Evolutionary conservation across 2,329 filamentous ascomycete genomes (phyloP).

Genomic region (Claviceps pazoutovae): DNA sequence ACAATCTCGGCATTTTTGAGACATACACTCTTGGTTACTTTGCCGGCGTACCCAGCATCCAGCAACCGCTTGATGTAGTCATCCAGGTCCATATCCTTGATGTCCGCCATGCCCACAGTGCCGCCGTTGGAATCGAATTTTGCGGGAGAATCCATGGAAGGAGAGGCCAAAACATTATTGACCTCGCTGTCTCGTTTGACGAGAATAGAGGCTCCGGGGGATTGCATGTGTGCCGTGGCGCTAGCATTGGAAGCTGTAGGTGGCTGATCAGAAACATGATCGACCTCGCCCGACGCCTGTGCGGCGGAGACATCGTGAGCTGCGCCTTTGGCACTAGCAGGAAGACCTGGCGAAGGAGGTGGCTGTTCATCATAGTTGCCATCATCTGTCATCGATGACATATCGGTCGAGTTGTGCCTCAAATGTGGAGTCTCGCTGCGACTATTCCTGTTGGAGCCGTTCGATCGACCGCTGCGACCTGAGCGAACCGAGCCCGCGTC

Average conservation of each 20-base stretch:
- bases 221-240: slow-evolving; percentile 43
- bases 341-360: slow-evolving; percentile 69
- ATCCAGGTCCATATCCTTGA: slow-evolving; percentile 88
- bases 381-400: slow-evolving; percentile 26
- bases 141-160: slow-evolving; percentile 28
- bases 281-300: slow-evolving; percentile 79
- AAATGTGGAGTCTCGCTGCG: slow-evolving; percentile 30
- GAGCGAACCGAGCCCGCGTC: slow-evolving; percentile 68
- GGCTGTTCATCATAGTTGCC: slow-evolving; percentile 39
- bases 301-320: slow-evolving; percentile 69
- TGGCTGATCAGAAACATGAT: slow-evolving; percentile 83
- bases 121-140: slow-evolving; percentile 29
- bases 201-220: slow-evolving; percentile 79
- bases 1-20: slow-evolving; percentile 96
- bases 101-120: slow-evolving; percentile 69
- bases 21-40: slow-evolving; percentile 94
- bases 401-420: slow-evolving; percentile 27
- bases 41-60: slow-evolving; percentile 89
- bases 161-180: slow-evolving; percentile 43
- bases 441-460: slow-evolving; percentile 27
- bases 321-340: slow-evolving; percentile 58
- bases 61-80: slow-evolving; percentile 93
- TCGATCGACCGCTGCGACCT: slow-evolving; percentile 43
- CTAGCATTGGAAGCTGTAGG: slow-evolving; percentile 48
- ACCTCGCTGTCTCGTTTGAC: slow-evolving; percentile 63